Conservation (phyloP, 1,284 basidiomycete genomes). For the Rhodotorula sp. region DNA sequence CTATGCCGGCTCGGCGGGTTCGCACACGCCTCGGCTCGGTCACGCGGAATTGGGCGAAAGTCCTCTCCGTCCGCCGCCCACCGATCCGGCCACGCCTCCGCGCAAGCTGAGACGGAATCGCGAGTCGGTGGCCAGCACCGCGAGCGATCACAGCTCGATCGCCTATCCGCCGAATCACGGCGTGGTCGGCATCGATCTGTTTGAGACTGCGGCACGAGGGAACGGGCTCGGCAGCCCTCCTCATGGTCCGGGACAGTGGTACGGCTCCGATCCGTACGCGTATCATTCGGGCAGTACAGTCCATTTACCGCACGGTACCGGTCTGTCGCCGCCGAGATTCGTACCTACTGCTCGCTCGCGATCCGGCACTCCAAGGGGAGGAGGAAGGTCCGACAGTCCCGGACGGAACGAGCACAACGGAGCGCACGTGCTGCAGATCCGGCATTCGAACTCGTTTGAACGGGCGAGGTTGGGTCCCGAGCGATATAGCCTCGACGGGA, state of each 20-base stretch:
- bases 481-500: neutral
- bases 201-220: neutral
- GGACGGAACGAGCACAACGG: neutral
- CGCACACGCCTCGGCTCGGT: neutral
- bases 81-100: too few species aligned
- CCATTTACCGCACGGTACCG: neutral
- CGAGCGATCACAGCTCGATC: slow-evolving; percentile 1
- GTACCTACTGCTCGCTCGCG: neutral
- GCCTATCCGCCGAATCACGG: slow-evolving; percentile 31
- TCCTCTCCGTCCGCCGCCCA: too few species aligned
- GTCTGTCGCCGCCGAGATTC: neutral
- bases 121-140: neutral
- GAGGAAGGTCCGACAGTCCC: neutral
- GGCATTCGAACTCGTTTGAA: slow-evolving; percentile 37
- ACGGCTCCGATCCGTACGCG: slow-evolving; percentile 14
- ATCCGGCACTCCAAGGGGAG: neutral
- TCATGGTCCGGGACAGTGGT: neutral
- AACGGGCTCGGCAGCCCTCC: neutral
- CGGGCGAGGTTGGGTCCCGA: neutral
- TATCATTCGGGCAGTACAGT: slow-evolving; percentile 19
- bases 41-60: neutral
- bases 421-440: slow-evolving; percentile 24
- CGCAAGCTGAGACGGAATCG: neutral
- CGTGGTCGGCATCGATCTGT: slow-evolving; percentile 6
- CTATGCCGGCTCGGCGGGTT: slow-evolving; percentile 3